Percentiles rank a stretch among this genome's conserved stretches.
phyloP scores from a whole-genome alignment of 805 yeast genomes.

The Teunomyces tritomae region DNA sequence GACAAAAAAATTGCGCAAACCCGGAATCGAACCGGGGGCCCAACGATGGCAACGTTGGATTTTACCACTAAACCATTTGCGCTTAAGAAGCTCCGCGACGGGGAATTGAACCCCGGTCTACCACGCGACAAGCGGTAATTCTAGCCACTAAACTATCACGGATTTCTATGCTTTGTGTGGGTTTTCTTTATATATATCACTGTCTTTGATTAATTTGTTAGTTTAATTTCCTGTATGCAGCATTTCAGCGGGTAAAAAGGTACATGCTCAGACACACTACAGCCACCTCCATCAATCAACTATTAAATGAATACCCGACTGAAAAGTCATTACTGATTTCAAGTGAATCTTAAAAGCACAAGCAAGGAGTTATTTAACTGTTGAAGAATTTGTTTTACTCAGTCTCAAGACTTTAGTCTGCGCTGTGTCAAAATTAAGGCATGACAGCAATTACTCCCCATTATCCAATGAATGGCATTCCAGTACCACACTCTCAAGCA shows the following conservation, averaged over 20 bases:
- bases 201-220: too few relatives aligned
- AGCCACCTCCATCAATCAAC: not conserved
- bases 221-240: not conserved
- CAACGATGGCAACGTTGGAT: not conserved
- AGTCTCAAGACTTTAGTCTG: not conserved
- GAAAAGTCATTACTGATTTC: not conserved
- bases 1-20: conserved; percentile 7
- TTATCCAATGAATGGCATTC: not conserved
- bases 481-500: not conserved
- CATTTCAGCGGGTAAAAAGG: not conserved
- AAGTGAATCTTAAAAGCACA: not conserved
- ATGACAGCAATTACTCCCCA: not conserved
- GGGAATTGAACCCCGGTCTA: not conserved
- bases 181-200: not conserved
- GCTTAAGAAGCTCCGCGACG: not conserved
- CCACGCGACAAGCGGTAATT: not conserved
- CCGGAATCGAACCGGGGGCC: conserved; percentile 11
- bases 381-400: not conserved
- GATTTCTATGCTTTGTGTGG: not conserved
- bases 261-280: not conserved
- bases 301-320: not conserved
- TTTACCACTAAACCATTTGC: not conserved
- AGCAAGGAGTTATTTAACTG: not conserved
- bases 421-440: not conserved
- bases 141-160: not conserved